Conservation (phyloP, 2,329 filamentous ascomycete species). For the Talaromyces albobiverticillius region DNA sequence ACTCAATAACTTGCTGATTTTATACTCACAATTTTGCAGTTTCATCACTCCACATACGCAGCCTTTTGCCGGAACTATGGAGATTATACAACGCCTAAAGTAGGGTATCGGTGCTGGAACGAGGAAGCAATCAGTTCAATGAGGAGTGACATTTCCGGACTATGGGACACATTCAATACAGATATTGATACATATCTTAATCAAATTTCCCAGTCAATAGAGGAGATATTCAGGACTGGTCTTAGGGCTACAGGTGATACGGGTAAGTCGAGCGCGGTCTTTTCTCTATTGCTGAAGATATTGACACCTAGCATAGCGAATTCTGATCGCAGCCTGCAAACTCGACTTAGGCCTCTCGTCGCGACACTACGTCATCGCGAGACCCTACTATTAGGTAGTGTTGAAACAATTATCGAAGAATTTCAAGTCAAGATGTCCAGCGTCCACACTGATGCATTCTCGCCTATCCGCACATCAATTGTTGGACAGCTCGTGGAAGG, state of each 20-base stretch:
- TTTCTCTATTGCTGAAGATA: background rate
- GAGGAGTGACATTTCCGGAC: conserved; percentile 1
- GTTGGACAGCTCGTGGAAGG: conserved; percentile 4
- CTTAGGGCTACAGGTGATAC: background rate
- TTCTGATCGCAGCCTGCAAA: background rate
- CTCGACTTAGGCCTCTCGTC: background rate
- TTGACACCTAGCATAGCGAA: background rate
- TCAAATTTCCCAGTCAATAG: background rate
- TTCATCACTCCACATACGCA: background rate
- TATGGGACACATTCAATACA: background rate
- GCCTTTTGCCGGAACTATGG: conserved; percentile 6
- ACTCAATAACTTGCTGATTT: background rate
- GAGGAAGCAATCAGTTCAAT: conserved; percentile 3
- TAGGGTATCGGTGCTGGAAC: conserved; percentile 3
- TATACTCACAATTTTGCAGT: conserved; percentile 2
- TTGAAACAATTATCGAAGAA: background rate
- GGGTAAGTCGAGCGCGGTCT: background rate
- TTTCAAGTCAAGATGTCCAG: conserved; percentile 1
- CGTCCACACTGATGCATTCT: conserved; percentile 1
- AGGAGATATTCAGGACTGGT: background rate
- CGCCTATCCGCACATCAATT: conserved; percentile 6
- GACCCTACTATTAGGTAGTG: background rate
- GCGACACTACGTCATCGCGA: conserved; percentile 4
- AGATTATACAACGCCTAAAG: background rate
- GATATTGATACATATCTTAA: background rate